Conservation (phyloP, 1,139 yeast genomes). For the Saccharomyces hybrid region DNA sequence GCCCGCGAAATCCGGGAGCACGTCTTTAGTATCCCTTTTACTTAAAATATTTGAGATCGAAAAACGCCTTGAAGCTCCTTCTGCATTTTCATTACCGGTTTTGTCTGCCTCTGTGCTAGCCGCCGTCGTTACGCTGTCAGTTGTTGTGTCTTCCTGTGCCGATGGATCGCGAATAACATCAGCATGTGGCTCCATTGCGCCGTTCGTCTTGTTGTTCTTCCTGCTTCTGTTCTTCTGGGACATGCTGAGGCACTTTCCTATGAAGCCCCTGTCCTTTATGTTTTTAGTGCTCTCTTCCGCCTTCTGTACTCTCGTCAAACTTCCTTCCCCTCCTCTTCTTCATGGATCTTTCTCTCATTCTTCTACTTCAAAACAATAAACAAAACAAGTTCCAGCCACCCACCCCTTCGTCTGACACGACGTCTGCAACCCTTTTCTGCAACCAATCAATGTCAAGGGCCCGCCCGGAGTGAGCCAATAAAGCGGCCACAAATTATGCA, state of each 20-base stretch:
- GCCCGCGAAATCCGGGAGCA: slow-evolving; percentile 29
- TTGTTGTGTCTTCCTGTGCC: not conserved
- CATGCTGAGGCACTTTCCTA: not conserved
- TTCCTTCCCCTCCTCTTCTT: not conserved
- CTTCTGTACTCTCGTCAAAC: not conserved
- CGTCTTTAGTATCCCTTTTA: slow-evolving; percentile 29
- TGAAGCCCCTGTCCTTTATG: not conserved
- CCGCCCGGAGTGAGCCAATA: not conserved
- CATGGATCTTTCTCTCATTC: not conserved
- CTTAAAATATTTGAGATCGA: slow-evolving; percentile 27
- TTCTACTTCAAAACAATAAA: not conserved
- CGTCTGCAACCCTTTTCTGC: not conserved
- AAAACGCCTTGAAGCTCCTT: slow-evolving; percentile 14
- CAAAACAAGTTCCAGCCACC: not conserved
- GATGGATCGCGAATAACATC: not conserved
- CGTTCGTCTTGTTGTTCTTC: not conserved
- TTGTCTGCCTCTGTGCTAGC: not conserved
- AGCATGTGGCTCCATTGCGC: not conserved
- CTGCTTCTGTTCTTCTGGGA: not conserved
- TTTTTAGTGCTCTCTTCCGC: not conserved
- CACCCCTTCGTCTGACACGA: not conserved
- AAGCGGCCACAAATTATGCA: not conserved
- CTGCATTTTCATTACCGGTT: slow-evolving; percentile 9
- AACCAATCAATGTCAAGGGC: not conserved
- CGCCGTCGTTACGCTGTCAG: not conserved